Conservation (phyloP, 2,329 filamentous ascomycete species). For the Penicillium sp. region DNA sequence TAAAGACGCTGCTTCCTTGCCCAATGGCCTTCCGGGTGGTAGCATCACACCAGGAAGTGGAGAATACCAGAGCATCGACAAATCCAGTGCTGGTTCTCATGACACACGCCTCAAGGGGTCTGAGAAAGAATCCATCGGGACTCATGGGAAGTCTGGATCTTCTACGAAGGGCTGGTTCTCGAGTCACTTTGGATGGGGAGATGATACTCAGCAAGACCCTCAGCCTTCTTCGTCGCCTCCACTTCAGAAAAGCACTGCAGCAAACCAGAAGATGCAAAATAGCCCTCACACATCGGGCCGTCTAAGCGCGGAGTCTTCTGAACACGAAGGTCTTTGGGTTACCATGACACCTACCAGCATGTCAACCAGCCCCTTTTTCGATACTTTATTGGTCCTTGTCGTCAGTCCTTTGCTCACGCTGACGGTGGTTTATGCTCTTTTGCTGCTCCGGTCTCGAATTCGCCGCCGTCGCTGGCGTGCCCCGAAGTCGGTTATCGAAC, state of each 20-base stretch:
- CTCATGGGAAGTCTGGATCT: conserved; percentile 12
- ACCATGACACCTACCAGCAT: conserved; percentile 86
- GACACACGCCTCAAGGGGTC: conserved; percentile 14
- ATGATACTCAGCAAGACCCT: conserved; percentile 16
- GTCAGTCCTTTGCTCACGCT: conserved; percentile 90
- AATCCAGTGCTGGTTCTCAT: conserved; percentile 22
- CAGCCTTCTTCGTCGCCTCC: conserved; percentile 16
- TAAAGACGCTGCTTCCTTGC: conserved; percentile 30
- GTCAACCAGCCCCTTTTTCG: conserved; percentile 89
- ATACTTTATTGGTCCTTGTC: conserved; percentile 94
- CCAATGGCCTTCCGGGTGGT: conserved; percentile 57
- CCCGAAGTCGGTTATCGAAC: conserved; percentile 94
- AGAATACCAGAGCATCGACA: conserved; percentile 59
- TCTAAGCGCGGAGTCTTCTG: conserved; percentile 42
- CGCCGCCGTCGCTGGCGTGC: conserved; percentile 88
- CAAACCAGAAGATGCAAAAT: conserved; percentile 21
- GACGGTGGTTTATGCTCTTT: conserved; percentile 85
- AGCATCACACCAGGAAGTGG: conserved; percentile 72
- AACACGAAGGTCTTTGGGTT: conserved; percentile 87
- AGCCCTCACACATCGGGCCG: conserved; percentile 11
- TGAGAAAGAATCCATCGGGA: conserved; percentile 11
- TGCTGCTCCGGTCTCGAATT: conserved; percentile 84
- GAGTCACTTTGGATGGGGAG: conserved; percentile 34
- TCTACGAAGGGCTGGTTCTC: conserved; percentile 37
- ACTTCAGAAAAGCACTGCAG: conserved; percentile 11